Evolutionary conservation across 129 eudicot species (phyloP).

Genomic region (Apium graveolens): DNA sequence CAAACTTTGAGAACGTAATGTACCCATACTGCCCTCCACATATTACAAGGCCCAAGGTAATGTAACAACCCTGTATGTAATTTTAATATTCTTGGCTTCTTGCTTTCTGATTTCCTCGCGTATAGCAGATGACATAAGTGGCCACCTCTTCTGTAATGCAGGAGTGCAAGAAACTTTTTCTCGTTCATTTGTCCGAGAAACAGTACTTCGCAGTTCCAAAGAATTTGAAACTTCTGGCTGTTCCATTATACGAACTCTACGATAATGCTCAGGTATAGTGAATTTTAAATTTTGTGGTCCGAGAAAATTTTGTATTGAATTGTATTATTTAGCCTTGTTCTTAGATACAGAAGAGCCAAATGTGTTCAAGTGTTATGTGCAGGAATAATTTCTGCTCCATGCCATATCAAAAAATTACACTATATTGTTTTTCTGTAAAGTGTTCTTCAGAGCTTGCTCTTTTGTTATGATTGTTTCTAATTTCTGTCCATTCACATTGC

Average conservation of each 20-base stretch:
- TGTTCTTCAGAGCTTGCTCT: no score
- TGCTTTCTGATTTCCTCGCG: no score
- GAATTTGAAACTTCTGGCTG: slow-evolving; percentile 64
- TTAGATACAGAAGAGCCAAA: no score
- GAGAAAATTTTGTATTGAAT: background rate
- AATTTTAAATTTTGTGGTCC: slow-evolving; percentile 36
- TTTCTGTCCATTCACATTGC: background rate
- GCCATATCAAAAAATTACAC: no score
- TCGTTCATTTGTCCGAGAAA: slow-evolving; percentile 79
- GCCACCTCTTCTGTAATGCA: slow-evolving; percentile 18
- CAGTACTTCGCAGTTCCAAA: slow-evolving; percentile 94
- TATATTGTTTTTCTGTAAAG: no score
- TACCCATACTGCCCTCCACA: slow-evolving; percentile 45
- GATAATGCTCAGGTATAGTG: slow-evolving; percentile 53
- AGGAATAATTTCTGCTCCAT: background rate
- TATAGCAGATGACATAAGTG: no score
- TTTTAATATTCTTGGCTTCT: no score
- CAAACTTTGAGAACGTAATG: slow-evolving; percentile 77
- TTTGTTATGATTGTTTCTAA: background rate
- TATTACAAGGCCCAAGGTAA: slow-evolving; percentile 57
- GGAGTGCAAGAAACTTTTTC: slow-evolving; percentile 84
- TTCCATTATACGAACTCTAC: slow-evolving; percentile 59
- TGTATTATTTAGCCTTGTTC: background rate
- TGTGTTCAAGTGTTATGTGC: no score
- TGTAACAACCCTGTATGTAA: background rate